Base-by-base conservation (phyloP, 1,139 yeast species). In the Debaryomyces sp. region DNA sequence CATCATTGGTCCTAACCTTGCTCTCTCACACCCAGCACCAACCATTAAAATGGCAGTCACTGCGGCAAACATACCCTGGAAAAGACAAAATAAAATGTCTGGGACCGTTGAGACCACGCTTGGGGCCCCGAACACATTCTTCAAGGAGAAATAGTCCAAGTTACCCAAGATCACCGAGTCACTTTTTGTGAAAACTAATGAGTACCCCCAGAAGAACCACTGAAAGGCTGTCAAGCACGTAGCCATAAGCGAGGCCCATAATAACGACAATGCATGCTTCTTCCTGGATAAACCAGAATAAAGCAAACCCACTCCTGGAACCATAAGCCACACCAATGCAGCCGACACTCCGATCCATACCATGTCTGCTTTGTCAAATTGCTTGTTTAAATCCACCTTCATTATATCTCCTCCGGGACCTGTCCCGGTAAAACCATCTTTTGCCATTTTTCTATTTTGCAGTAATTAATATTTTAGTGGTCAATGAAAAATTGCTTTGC, bases 191-290 rank as follows among this genome's bases (percentile, higher is more conserved):
- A 91, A 92, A 22, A 89, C 85, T 52, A 94, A 78, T 7, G 97
- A 87, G 68, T 88, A 92, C 51, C 98, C 98, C 97, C 97, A 90
- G 74, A 90, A 90, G 70, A 90, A 92, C 98, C 98, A 92, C 64
- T 92, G 97, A 80, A 92, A 90, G 1, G 87, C 73, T 6, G 91
- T 83, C 34, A 92, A 73, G 59, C 94, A 85, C 21, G 84, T 82
- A 13, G 96, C 91, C 89, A 89, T 90, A 65, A 92, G 74, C 4
- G 96, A 85, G n/a, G 96, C 95, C 97, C 97, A 92, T 52, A 92
- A 73, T 49, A 92, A 76, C 9, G 97, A 87, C 51, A 91, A 74
- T 13, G 97, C 96, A 62, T 92, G 97, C 71, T 90, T 89, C 68
- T 91, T 91, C 68, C 98, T 82, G 8, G 96, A 85, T 54, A 91